Percentiles rank a stretch among this genome's conserved stretches.
Evolutionary conservation across 257 asterid genomes (phyloP).

Genomic region (Haberlea rhodopensis): DNA sequence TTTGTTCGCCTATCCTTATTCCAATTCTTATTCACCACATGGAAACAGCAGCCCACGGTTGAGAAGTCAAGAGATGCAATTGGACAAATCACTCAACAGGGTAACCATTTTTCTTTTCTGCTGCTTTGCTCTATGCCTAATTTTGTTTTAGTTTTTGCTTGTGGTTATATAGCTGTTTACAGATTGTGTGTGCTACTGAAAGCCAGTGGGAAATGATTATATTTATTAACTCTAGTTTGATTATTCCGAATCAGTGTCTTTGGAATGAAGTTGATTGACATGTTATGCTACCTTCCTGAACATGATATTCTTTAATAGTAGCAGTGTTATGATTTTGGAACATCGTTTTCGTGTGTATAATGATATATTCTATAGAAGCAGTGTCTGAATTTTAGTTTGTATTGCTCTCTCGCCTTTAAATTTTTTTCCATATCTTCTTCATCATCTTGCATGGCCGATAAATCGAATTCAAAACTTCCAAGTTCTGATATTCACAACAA

Average conservation of each 20-base stretch:
- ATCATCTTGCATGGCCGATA: too few species aligned
- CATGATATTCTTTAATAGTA: background rate
- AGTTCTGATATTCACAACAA: too few species aligned
- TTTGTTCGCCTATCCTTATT: conserved; percentile 49
- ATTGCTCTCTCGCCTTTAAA: too few species aligned
- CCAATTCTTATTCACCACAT: conserved; percentile 40
- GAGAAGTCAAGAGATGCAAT: conserved; percentile 74
- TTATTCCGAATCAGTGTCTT: background rate
- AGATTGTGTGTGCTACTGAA: background rate
- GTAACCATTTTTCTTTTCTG: conserved; percentile 64
- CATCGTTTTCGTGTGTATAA: background rate
- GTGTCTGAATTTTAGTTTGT: background rate
- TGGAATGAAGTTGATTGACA: background rate
- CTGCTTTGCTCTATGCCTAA: conserved; percentile 68
- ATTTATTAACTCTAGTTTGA: background rate
- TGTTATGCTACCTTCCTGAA: too few species aligned
- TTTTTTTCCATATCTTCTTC: too few species aligned
- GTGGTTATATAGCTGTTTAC: background rate
- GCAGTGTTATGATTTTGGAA: background rate
- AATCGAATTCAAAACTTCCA: too few species aligned
- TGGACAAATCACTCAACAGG: conserved; percentile 74
- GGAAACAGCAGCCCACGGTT: conserved; percentile 62
- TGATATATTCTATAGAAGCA: background rate
- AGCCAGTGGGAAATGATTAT: background rate
- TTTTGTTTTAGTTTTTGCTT: conserved; percentile 51